Conservation (phyloP, 257 asterid genomes). For the Capsicum rhomboideum region DNA sequence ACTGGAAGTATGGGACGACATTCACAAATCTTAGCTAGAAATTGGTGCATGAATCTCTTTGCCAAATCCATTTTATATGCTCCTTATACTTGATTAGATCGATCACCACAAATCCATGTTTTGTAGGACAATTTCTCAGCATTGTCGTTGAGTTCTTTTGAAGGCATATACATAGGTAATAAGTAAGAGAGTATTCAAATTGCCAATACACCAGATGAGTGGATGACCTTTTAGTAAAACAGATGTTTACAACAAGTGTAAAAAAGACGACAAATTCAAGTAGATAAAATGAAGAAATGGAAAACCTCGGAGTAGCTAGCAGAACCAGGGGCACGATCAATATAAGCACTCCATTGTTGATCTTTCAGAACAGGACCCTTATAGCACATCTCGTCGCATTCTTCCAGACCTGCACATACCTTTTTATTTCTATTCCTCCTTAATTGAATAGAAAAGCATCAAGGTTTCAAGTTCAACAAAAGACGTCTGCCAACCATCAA, state of each 20-base stretch:
- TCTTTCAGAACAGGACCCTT: conserved; percentile 91
- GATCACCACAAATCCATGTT: not conserved
- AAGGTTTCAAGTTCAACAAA: not conserved
- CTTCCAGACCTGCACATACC: conserved; percentile 48
- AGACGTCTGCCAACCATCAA: not conserved
- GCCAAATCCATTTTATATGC: not conserved
- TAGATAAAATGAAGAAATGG: not conserved
- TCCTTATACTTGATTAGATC: not conserved
- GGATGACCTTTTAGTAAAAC: not conserved
- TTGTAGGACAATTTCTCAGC: not conserved
- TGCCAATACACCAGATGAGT: not conserved
- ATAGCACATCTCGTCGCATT: conserved; percentile 85
- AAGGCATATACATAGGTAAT: too few species aligned
- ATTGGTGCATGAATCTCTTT: not conserved
- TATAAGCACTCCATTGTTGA: conserved; percentile 86
- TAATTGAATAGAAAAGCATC: not conserved
- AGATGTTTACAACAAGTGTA: not conserved
- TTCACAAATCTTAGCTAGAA: not conserved
- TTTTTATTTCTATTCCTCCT: not conserved
- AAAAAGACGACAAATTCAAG: not conserved
- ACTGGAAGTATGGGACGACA: not conserved
- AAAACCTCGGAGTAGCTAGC: conserved; percentile 67
- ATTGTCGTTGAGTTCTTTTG: too few species aligned
- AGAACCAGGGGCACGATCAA: conserved; percentile 97
- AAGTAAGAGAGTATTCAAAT: not conserved